phyloP scores from a whole-genome alignment of 1,284 basidiomycete genomes.

The Calocybe gambosa region DNA sequence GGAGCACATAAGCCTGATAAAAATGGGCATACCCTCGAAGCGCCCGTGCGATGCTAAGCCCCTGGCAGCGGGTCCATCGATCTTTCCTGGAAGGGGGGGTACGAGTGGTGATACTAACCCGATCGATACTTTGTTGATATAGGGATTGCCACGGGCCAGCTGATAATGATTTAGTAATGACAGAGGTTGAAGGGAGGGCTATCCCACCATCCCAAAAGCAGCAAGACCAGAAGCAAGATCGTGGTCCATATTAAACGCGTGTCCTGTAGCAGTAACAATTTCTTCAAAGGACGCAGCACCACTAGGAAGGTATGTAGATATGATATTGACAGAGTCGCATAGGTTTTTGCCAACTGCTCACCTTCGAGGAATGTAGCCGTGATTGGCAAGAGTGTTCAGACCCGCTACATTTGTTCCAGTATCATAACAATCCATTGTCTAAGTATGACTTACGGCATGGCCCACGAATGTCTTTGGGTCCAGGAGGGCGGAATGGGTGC shows the following conservation, averaged over 20 bases:
- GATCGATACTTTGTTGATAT: conserved; percentile 12
- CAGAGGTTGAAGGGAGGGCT: not conserved
- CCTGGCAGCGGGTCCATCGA: conserved; percentile 10
- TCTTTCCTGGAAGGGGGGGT: conserved; percentile 12
- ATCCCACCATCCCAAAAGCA: conserved; percentile 13
- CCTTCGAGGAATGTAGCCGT: conserved; percentile 15
- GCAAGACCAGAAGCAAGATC: conserved; percentile 12
- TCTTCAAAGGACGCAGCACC: conserved; percentile 14
- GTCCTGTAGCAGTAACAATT: conserved; percentile 9
- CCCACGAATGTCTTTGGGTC: conserved; percentile 9
- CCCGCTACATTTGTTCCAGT: conserved; percentile 6
- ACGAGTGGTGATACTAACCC: conserved; percentile 9
- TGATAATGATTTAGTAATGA: not conserved
- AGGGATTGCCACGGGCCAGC: conserved; percentile 12
- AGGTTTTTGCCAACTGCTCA: not conserved
- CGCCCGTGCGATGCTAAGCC: conserved; percentile 13
- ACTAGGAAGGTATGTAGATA: not conserved
- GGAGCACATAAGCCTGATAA: not conserved
- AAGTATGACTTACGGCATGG: conserved; percentile 11
- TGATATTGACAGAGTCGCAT: not conserved
- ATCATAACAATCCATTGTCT: not conserved
- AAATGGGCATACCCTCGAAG: conserved; percentile 9
- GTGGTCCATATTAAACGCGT: conserved; percentile 14
- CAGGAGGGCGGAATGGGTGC: conserved; percentile 12
- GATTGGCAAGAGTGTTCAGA: conserved; percentile 15